Evolutionary conservation across 2,329 filamentous ascomycete species (phyloP).

Genomic region (Xylariaceae sp.): DNA sequence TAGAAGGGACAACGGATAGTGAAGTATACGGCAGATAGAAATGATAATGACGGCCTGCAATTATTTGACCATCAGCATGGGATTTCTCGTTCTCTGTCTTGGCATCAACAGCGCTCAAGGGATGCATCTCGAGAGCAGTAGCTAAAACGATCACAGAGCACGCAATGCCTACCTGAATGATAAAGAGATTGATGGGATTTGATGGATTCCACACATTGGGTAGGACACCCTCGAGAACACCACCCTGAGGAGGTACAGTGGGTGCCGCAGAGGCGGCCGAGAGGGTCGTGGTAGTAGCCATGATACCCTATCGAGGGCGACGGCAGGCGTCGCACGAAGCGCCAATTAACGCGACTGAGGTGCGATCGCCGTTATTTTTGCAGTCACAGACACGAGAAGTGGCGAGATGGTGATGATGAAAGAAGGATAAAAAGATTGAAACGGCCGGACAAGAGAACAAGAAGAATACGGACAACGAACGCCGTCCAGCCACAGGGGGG

Average conservation of each 20-base stretch:
- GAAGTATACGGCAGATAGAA: conserved; percentile 64
- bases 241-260: conserved; percentile 43
- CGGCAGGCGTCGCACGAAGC: conserved; percentile 1
- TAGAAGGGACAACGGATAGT: conserved; percentile 65
- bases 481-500: background rate
- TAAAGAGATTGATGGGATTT: conserved; percentile 70
- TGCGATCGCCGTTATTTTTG: background rate
- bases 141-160: background rate
- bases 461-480: background rate
- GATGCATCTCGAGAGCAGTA: background rate
- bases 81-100: background rate
- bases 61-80: conserved; percentile 9
- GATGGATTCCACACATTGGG: conserved; percentile 63
- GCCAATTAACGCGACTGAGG: background rate
- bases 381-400: background rate
- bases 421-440: background rate
- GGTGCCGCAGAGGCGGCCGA: conserved; percentile 20
- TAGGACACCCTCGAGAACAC: conserved; percentile 66
- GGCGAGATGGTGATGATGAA: background rate
- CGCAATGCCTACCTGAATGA: conserved; percentile 54
- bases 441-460: background rate
- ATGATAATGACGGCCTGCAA: conserved; percentile 64
- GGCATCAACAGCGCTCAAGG: background rate
- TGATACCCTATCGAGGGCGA: conserved; percentile 3
- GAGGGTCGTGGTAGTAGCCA: conserved; percentile 24